Evolutionary conservation across 1,284 basidiomycete species (phyloP).

Genomic region (Taiwanofungus camphoratus): DNA sequence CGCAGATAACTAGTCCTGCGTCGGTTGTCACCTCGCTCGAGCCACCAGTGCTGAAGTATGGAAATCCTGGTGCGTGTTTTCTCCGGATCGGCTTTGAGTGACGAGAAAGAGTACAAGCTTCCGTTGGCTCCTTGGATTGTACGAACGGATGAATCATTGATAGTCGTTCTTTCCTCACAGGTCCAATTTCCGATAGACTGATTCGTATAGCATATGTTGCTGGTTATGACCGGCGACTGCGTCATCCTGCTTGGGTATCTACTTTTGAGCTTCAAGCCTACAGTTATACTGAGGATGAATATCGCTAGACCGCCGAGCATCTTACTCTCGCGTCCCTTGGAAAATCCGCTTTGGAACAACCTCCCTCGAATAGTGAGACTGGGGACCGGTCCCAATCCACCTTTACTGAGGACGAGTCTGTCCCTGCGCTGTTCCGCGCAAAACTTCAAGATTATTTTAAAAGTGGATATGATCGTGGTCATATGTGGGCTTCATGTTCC

Average conservation of each 20-base stretch:
- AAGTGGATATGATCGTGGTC: slow-evolving; percentile 95
- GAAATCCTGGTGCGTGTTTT: slow-evolving; percentile 58
- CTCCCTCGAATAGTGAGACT: slow-evolving; percentile 31
- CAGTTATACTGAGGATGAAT: background rate
- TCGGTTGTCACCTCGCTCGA: slow-evolving; percentile 18
- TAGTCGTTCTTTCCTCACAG: slow-evolving; percentile 34
- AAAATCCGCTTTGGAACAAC: slow-evolving; percentile 35
- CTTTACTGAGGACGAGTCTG: slow-evolving; percentile 80
- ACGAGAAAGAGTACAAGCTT: too few species aligned
- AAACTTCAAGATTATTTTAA: slow-evolving; percentile 87
- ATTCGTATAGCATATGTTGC: slow-evolving; percentile 81
- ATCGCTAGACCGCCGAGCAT: slow-evolving; percentile 81
- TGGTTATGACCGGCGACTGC: slow-evolving; percentile 85
- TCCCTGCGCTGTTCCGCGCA: slow-evolving; percentile 82
- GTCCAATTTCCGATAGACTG: slow-evolving; percentile 80
- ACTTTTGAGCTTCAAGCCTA: too few species aligned
- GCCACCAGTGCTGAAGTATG: slow-evolving; percentile 56
- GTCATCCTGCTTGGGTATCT: slow-evolving; percentile 93
- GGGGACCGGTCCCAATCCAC: slow-evolving; percentile 75
- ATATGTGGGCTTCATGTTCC: slow-evolving; percentile 62
- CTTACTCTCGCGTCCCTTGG: slow-evolving; percentile 75
- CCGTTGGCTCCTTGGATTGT: too few species aligned
- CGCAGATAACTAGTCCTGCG: slow-evolving; percentile 21
- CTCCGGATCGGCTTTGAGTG: too few species aligned
- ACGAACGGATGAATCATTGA: background rate